Base-by-base conservation (phyloP, 352 stramenopile genomes). In the Aphanomyces astaci region DNA sequence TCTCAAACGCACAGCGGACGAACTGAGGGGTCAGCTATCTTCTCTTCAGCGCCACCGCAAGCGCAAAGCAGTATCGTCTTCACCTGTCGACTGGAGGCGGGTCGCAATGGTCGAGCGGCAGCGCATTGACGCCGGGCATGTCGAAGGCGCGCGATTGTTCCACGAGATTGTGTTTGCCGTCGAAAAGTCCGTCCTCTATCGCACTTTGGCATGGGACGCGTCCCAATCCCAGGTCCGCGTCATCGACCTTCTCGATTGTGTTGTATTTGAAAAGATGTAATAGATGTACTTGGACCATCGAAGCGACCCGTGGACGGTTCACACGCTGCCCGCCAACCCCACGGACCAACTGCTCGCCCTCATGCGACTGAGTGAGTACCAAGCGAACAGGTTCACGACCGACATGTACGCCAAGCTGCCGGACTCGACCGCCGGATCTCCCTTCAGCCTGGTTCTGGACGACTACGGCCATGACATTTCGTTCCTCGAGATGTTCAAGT, bases 261-360 rank as follows among this genome's bases (percentile, higher is more conserved):
- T 56, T 66, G n/a, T 27, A 15, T 19, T 4, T 5, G 31, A 2
- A 27, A 19, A 40, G 9, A 7, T 27, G 5, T 31, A 5, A 40
- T 66, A 66, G 60, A 66, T 66, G 60, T 15, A 56, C 39, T 32
- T 66, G 11, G 60, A 66, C 48, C 60, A 48, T 24, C 51, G 45
- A 24, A 25, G 60, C 22, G 60, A 66, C 33, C 60, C 60, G 30
- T 66, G 32, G 33, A 19, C 25, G 11, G 32, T 66, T 36, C 60
- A 66, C 19, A 52, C 60, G 31, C 36, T 66, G 13, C 22, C 60
- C 7, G 51, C 60, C 33, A 57, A 66, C 32, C 45, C 60, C 5
- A 19, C 45, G 17, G 30, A 66, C 13, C 43, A 45, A 13, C 39
- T 22, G 7, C 22, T 27, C 17, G 30, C 51, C 5, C 51, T 66